phyloP scores from a whole-genome alignment of 208 protist species.

The Trypanosoma grayi region DNA sequence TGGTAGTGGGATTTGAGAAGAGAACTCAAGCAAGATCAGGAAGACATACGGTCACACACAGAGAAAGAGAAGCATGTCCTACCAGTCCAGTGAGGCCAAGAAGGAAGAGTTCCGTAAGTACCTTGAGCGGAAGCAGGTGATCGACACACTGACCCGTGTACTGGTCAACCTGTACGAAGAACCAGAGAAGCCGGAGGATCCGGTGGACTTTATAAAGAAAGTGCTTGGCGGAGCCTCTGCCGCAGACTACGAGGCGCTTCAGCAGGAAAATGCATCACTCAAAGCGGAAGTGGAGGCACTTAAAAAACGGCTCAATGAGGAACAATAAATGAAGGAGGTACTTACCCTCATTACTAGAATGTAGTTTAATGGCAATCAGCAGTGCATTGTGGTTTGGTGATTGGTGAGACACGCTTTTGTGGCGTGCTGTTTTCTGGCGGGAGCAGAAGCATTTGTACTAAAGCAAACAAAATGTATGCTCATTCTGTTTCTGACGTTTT shows the following conservation, averaged over 20 bases:
- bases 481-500: constrained; percentile 1
- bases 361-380: neutral
- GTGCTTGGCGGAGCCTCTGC: constrained; percentile 88
- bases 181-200: constrained; percentile 90
- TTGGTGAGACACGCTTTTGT: constrained; percentile 1
- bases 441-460: no score
- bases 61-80: constrained; percentile 81
- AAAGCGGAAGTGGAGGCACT: constrained; percentile 80
- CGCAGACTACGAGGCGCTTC: constrained; percentile 82
- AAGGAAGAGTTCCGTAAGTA: constrained; percentile 96
- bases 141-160: constrained; percentile 91
- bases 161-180: constrained; percentile 94
- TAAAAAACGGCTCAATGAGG: constrained; percentile 69
- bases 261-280: constrained; percentile 82
- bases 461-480: neutral
- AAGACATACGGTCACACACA: neutral
- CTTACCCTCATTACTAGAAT: neutral
- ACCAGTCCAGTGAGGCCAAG: constrained; percentile 91
- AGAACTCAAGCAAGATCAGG: neutral
- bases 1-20: neutral
- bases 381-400: neutral
- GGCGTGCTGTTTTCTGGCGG: no score
- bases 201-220: constrained; percentile 93
- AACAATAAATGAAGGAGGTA: constrained; percentile 17
- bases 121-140: constrained; percentile 89